Evolutionary conservation across 148 eudicot species (phyloP).

Genomic region (Rhododendron griersonianum): DNA sequence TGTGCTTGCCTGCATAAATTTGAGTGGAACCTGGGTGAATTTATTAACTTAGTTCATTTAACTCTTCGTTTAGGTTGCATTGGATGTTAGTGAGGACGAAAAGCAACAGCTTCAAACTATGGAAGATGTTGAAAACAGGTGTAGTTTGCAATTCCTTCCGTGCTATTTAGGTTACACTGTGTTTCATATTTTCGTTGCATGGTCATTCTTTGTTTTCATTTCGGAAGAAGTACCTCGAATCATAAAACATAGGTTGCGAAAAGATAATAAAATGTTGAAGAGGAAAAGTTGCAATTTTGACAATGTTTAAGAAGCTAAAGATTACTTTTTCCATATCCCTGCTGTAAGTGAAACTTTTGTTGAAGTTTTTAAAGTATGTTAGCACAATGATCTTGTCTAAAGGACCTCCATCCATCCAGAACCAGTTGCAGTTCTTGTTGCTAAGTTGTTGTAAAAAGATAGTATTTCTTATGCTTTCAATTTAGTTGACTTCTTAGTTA

Average conservation of each 20-base stretch:
- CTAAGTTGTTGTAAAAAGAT: neutral
- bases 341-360: neutral
- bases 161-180: neutral
- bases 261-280: neutral
- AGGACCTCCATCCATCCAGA: neutral
- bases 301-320: neutral
- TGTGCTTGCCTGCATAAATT: neutral
- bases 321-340: neutral
- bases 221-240: neutral
- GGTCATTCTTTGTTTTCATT: neutral
- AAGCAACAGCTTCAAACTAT: slow-evolving; percentile 42
- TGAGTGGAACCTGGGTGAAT: neutral
- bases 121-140: slow-evolving; percentile 66
- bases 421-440: neutral
- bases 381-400: neutral
- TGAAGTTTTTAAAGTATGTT: neutral
- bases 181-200: neutral
- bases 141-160: neutral
- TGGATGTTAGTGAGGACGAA: slow-evolving; percentile 77
- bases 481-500: neutral
- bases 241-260: neutral
- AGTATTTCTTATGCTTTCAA: neutral
- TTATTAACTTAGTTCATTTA: neutral
- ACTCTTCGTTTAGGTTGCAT: slow-evolving; percentile 52
- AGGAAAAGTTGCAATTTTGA: neutral